Evolutionary conservation across 2,329 filamentous ascomycete species (phyloP), one percentile per base, ranked within the genome.

Genomic region (Cladosporium sphaerospermum): DNA sequence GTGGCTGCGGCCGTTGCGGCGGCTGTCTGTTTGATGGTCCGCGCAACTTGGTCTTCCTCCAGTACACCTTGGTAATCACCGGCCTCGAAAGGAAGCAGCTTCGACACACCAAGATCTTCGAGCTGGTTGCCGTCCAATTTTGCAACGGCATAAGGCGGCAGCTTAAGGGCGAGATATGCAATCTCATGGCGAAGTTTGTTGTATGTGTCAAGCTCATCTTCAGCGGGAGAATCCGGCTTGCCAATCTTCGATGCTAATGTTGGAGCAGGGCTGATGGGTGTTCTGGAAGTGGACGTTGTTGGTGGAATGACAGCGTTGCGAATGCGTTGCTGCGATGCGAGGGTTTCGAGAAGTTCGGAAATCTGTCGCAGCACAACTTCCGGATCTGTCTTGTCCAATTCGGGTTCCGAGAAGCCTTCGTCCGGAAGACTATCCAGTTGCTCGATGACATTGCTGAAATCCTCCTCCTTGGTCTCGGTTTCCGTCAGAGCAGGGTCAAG

Each of bases 121-220:
- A 95, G 73, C 67, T 90, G 87, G 65, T 95, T 86, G 9, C 89
- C 89, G 62, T 95, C 85, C 56, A 96, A 75, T 63, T 93, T 92
- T 5, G 90, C 85, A 19, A 96, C 86, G 1, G 87, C 88, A 65
- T 89, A 93, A 1, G 90, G 90, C 1, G 90, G 90, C 9, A 96
- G 73, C 37, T 80, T 82, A 59, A 85, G 79, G 56, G 95, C 80
- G 57, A 95, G 82, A 31, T 90, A 73, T 0, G 82, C 75, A 16
- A 96, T 74, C 64, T 91, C 88, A 3, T 84, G 80, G 65, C 86
- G 89, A 49, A 96, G 76, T 23, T 84, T 78, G 58, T 89, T 78
- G 66, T 95, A 95, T 0, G 80, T 72, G 37, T 74, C 73, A 36
- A 75, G 67, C 60, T 85, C 82, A 31, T 78, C 75, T 14, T 75